Evolutionary conservation across 805 yeast genomes (phyloP).

Genomic region (Barnettozyma botsteinii): DNA sequence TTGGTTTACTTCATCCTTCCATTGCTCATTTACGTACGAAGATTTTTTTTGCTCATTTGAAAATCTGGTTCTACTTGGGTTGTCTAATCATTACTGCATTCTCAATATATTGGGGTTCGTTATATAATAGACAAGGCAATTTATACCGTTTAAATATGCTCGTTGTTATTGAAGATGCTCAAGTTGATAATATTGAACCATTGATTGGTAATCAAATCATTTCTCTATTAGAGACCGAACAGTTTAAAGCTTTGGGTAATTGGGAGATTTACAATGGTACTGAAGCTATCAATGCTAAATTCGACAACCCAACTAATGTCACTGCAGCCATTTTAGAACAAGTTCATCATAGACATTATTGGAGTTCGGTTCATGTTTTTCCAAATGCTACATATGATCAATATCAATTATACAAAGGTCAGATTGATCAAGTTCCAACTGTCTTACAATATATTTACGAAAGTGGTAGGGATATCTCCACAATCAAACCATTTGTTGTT

Average conservation of each 20-base stretch:
- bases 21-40: slow-evolving; percentile 12
- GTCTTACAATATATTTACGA: slow-evolving; percentile 48
- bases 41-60: slow-evolving; percentile 9
- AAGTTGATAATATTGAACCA: slow-evolving; percentile 14
- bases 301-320: slow-evolving; percentile 17
- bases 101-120: slow-evolving; percentile 35
- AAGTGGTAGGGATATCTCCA: slow-evolving; percentile 56
- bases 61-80: slow-evolving; percentile 27
- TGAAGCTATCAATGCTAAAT: slow-evolving; percentile 22
- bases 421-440: slow-evolving; percentile 13
- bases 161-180: slow-evolving; percentile 30
- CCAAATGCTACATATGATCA: slow-evolving; percentile 39
- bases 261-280: slow-evolving; percentile 27
- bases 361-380: slow-evolving; percentile 56
- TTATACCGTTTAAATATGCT: slow-evolving; percentile 25
- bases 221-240: slow-evolving; percentile 37
- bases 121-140: slow-evolving; percentile 25
- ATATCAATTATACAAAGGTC: slow-evolving; percentile 25
- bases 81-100: slow-evolving; percentile 30
- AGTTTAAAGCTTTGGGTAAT: slow-evolving; percentile 49
- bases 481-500: slow-evolving; percentile 39
- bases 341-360: slow-evolving; percentile 51
- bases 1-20: slow-evolving; percentile 13
- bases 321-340: slow-evolving; percentile 35
- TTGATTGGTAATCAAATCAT: slow-evolving; percentile 29